Evolutionary conservation across 2,329 filamentous ascomycete species (phyloP), one percentile per base, ranked within the genome.

Genomic region (Alternaria gansuensis): DNA sequence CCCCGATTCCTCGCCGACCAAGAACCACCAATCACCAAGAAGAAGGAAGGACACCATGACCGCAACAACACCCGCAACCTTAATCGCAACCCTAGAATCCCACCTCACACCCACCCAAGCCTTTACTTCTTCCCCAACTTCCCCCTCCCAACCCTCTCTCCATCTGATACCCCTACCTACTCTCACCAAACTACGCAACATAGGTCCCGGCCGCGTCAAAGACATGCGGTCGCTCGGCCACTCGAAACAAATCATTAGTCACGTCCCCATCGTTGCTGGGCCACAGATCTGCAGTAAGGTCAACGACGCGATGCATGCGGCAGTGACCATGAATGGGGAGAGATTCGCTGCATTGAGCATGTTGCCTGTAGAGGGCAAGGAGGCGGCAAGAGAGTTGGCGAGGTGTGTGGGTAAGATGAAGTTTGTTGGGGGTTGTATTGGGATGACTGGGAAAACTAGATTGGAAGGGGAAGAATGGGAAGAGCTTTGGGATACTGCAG

Each of bases 401-500:
- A 58, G 80, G 9, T 81, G 80, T 60, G 74, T 84, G 1, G 70
- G 65, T 4, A 68, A 82, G 46, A 71, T 81, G n/a, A 74, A 76
- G 3, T 83, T 85, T 54, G 75, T 82, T 3, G 83, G 83, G 0
- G 81, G 82, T 1, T 69, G 84, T 40, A 67, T 85, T 9, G 81
- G 82, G 57, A 77, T 80, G 40, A 59, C 40, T 13, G 34, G 44
- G 13, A 24, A 79, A 80, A 57, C 53, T 21, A 80, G 79, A 60
- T 82, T 82, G 67, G 80, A 84, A 43, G 79, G 77, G 29, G 65
- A 69, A 31, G 70, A 70, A 28, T 84, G 80, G 62, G 79, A 80
- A 59, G 71, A 74, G 2, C 71, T 83, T n/a, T 84, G 80, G 70
- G 65, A 44, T 1, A 64, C 65, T 13, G 80, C 77, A 5, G 69